Percentiles rank a stretch among this genome's conserved stretches.
phyloP scores from a whole-genome alignment of 768 basidiomycete species.

The Tephrocybe rancida region DNA sequence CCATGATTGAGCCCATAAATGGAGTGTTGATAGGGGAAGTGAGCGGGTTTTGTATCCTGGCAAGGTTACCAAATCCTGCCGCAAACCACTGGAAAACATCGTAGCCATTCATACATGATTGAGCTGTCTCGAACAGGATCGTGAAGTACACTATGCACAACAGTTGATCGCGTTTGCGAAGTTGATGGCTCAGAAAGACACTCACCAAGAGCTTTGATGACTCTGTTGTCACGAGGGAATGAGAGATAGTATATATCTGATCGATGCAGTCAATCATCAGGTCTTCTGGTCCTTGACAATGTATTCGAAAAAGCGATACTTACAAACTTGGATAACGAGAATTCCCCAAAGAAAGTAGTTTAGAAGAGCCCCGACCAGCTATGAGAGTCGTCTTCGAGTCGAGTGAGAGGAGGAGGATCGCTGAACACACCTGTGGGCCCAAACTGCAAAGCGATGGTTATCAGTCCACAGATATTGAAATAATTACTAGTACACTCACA shows the following conservation, averaged over 20 bases:
- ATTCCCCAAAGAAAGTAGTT: slow-evolving; percentile 11
- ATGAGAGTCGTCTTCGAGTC: no score
- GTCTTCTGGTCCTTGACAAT: neutral
- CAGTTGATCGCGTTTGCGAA: neutral
- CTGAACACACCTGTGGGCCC: neutral
- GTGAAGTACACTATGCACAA: slow-evolving; percentile 3
- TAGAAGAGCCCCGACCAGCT: slow-evolving; percentile 9
- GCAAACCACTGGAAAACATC: slow-evolving; percentile 14
- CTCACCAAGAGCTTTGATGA: neutral
- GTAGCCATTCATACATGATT: slow-evolving; percentile 1
- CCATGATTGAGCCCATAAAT: slow-evolving; percentile 5
- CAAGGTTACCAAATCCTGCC: slow-evolving; percentile 8
- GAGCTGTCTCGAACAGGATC: slow-evolving; percentile 4
- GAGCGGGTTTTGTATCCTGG: neutral
- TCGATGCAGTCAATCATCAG: neutral
- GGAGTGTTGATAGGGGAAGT: slow-evolving; percentile 8
- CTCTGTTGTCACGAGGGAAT: slow-evolving; percentile 1
- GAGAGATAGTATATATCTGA: slow-evolving; percentile 1
- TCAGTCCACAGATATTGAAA: neutral
- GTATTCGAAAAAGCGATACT: neutral
- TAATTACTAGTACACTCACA: neutral
- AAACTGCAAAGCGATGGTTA: neutral
- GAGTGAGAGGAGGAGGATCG: neutral
- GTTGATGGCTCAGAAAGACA: neutral
- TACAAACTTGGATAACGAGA: slow-evolving; percentile 11